A percentile compares a stretch with the other conserved stretches of the same genome.
These are phyloP conservation scores for Mycena belliarum DNA, from an alignment of 768 basidiomycete genomes.

Conservation along the genomic window DNA sequence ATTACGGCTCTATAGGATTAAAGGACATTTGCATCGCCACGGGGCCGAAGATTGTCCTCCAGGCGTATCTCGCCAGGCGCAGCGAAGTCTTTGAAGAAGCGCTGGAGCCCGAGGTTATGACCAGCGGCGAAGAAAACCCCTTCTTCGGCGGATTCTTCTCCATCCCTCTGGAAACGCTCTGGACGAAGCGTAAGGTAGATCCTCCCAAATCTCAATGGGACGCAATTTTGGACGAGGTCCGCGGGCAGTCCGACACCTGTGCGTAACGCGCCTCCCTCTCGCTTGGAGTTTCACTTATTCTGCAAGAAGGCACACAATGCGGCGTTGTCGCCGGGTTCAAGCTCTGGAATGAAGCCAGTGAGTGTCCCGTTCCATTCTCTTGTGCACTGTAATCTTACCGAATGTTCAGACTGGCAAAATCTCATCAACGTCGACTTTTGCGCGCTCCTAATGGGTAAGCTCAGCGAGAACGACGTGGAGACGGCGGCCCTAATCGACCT, in stretches of 20 bases:
- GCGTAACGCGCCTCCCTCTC: background rate
- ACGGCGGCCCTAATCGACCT: conserved; percentile 9
- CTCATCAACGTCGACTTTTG: conserved; percentile 15
- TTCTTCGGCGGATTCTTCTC: conserved; percentile 15
- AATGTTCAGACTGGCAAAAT: background rate
- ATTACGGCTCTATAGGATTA: background rate
- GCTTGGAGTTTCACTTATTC: background rate
- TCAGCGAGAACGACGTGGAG: conserved; percentile 14
- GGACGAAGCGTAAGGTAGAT: background rate
- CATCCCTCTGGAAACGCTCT: background rate
- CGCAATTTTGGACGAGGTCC: conserved; percentile 13
- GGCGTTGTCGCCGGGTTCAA: background rate
- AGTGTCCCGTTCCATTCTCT: background rate
- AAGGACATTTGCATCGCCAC: conserved; percentile 18
- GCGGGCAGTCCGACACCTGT: background rate
- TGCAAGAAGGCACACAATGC: background rate
- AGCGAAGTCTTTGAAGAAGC: conserved; percentile 12
- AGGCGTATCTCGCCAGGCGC: background rate
- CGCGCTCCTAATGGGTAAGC: conserved; percentile 3
- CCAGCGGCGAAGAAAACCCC: conserved; percentile 12
- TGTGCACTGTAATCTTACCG: background rate
- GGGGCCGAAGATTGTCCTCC: conserved; percentile 12
- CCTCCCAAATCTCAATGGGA: background rate
- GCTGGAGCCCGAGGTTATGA: conserved; percentile 11
- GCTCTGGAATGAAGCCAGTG: background rate